A percentile compares a stretch with the other conserved stretches of the same genome.
Conservation (phyloP, 2,329 filamentous ascomycete species). For the Hypoxylon sp. region DNA sequence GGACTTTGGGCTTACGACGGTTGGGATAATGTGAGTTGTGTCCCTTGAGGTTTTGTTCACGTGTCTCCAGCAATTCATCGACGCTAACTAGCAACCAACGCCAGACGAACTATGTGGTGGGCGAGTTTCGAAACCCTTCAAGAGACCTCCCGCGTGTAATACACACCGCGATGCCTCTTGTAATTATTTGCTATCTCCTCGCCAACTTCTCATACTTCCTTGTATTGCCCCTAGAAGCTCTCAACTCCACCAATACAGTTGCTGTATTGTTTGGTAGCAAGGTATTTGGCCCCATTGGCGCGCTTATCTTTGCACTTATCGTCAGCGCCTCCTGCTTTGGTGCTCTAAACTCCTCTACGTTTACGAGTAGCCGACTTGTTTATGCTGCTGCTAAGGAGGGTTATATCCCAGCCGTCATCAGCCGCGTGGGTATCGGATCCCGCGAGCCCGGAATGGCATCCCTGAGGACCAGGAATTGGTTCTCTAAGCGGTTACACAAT, state of each 20-base stretch:
- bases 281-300: slow-evolving; percentile 88
- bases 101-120: slow-evolving; percentile 96
- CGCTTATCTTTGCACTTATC: slow-evolving; percentile 86
- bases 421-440: slow-evolving; percentile 79
- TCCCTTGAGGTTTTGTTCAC: background rate
- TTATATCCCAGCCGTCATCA: slow-evolving; percentile 88
- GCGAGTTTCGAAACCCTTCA: slow-evolving; percentile 92
- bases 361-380: slow-evolving; percentile 91
- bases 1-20: slow-evolving; percentile 98
- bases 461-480: slow-evolving; percentile 67
- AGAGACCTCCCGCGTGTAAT: slow-evolving; percentile 94
- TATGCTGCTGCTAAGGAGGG: slow-evolving; percentile 97
- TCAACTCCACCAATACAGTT: slow-evolving; percentile 94
- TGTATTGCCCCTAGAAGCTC: slow-evolving; percentile 83
- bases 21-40: slow-evolving; percentile 89
- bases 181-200: slow-evolving; percentile 90
- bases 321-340: slow-evolving; percentile 95
- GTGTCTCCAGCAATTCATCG: slow-evolving; percentile 15
- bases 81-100: slow-evolving; percentile 48
- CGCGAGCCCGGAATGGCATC: slow-evolving; percentile 59
- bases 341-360: slow-evolving; percentile 92
- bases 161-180: slow-evolving; percentile 94
- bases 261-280: slow-evolving; percentile 92
- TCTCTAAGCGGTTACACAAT: slow-evolving; percentile 71
- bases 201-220: slow-evolving; percentile 96